Evolutionary conservation across 192 early-diverging fungal species (phyloP), one percentile per base, ranked within the genome.

Genomic region (Mortierella claussenii): DNA sequence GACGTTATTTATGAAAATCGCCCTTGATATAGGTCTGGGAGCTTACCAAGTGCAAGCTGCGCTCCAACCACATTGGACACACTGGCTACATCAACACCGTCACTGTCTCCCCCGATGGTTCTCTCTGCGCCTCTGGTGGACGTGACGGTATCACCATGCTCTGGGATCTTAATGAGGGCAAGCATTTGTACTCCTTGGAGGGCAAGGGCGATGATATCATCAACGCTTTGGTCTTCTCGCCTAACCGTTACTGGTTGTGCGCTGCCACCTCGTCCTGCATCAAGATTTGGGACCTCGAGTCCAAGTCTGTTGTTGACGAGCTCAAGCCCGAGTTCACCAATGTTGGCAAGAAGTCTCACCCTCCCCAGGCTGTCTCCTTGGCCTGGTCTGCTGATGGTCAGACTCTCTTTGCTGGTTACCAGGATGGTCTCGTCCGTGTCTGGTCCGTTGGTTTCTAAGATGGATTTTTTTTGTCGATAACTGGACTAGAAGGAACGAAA

Each of bases 241-340:
- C 97, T 81, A 98, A 99, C 95, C 89, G 96, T 60, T 99, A 99
- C 95, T 99, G 97, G 97, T 90, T 99, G 81, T 97, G 95, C 90
- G 97, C 96, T 80, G 97, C 97, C 81, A 97, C 96, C 69, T 85
- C 86, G 68, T 87, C 87, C 65, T 89, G 89, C 85, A 97, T 99
- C 92, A 97, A 96, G 93, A 96, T 99, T 90, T 99, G 96, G 96
- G 97, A 99, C 84, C 85, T 99, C 67, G 95, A 99, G 89, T 93
- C 90, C 89, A 99, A 99, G 94, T 89, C 88, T 50, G 84, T 96
- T 74, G 96, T 99, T 54, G 94, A 95, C 87, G 96, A 98, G 85
- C 89, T 94, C 65, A 85, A 85, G 65, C 90, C 92, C 65, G 90
- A 91, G 68, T 90, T 91, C 74, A 68, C 79, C 64, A 86, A 88